A percentile compares a stretch with the other conserved stretches of the same genome.
Evolutionary conservation across 768 basidiomycete species (phyloP).

Genomic region (Porpolomopsis calyptriformis): DNA sequence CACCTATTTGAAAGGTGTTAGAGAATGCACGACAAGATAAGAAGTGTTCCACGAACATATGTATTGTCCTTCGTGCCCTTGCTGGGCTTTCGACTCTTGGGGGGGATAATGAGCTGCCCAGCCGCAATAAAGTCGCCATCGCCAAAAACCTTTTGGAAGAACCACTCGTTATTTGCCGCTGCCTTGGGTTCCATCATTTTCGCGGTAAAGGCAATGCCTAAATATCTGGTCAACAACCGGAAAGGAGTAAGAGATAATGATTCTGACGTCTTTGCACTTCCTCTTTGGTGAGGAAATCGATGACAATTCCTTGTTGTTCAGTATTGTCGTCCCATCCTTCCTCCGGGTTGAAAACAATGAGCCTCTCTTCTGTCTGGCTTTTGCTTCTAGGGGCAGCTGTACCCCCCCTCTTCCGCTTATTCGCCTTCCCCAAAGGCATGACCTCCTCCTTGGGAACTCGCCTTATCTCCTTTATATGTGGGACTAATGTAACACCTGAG

Average conservation of each 20-base stretch:
- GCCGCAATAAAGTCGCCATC: conserved; percentile 89
- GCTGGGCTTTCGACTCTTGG: conserved; percentile 68
- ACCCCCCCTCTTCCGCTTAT: conserved; percentile 25
- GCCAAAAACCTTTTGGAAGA: conserved; percentile 84
- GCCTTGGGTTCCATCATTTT: conserved; percentile 52
- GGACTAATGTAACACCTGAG: conserved; percentile 40
- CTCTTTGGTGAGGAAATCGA: conserved; percentile 50
- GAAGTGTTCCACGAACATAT: conserved; percentile 46
- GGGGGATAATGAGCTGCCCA: conserved; percentile 77
- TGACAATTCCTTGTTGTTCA: conserved; percentile 48
- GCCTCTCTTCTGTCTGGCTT: conserved; percentile 6
- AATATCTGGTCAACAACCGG: background rate
- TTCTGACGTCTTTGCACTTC: conserved; percentile 66
- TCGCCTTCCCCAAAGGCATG: conserved; percentile 18
- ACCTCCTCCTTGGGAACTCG: conserved; percentile 35
- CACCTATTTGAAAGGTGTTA: conserved; percentile 20
- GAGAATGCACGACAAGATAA: background rate
- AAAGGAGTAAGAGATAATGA: conserved; percentile 7
- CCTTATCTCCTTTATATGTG: conserved; percentile 60
- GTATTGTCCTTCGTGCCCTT: conserved; percentile 92
- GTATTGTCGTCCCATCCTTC: conserved; percentile 87
- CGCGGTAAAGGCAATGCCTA: conserved; percentile 74
- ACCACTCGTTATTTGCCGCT: conserved; percentile 59
- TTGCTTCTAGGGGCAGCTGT: conserved; percentile 23
- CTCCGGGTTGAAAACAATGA: conserved; percentile 32